A percentile compares a stretch with the other conserved stretches of the same genome.
Conservation (phyloP, 495 filamentous ascomycete species). For the Alectoria sarmentosa region DNA sequence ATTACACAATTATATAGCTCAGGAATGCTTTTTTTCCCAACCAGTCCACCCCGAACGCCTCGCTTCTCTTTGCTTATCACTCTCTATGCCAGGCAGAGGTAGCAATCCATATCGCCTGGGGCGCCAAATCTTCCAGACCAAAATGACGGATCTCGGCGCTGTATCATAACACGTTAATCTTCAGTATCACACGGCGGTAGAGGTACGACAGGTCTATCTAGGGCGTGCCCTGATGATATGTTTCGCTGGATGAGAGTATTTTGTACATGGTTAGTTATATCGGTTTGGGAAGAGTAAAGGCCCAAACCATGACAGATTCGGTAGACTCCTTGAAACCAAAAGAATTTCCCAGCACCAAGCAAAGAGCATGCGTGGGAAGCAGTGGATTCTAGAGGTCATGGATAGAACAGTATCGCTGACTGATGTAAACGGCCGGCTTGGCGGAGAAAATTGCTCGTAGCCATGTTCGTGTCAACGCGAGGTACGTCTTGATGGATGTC, state of each 20-base stretch:
- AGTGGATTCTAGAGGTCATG: not conserved
- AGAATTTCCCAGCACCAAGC: not conserved
- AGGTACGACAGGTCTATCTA: not conserved
- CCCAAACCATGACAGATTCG: not conserved
- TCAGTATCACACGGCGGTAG: not conserved
- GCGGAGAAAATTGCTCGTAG: not conserved
- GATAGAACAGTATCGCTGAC: not conserved
- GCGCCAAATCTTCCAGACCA: not conserved
- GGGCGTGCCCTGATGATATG: not conserved
- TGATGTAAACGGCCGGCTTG: not conserved
- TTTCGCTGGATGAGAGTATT: not conserved
- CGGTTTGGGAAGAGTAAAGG: not conserved
- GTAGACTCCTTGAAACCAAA: not conserved
- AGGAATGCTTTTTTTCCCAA: not conserved
- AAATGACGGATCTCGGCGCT: not conserved
- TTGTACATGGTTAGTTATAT: not conserved
- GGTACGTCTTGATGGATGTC: not conserved
- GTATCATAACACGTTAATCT: not conserved
- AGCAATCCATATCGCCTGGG: not conserved
- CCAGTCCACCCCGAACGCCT: constrained; percentile 2
- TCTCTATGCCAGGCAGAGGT: not conserved
- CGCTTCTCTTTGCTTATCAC: constrained; percentile 4
- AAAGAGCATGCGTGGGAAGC: not conserved
- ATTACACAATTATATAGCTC: not conserved
- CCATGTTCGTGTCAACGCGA: not conserved